Percentiles rank a stretch among this genome's conserved stretches.
phyloP scores from a whole-genome alignment of 495 filamentous ascomycete species.

The Aspergillus kassunensis region DNA sequence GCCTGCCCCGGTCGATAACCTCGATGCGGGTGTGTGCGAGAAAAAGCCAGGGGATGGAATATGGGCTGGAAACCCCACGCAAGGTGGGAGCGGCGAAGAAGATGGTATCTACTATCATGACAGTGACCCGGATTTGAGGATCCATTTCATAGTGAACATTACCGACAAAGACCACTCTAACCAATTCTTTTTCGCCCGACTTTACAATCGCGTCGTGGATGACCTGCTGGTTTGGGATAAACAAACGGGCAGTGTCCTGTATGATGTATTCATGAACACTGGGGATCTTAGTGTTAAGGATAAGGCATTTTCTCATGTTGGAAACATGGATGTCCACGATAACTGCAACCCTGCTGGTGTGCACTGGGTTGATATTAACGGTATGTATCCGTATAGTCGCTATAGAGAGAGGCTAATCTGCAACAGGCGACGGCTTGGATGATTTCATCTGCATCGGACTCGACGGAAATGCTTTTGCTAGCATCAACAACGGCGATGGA shows the following conservation, averaged over 20 bases:
- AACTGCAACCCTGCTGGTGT: constrained; percentile 4
- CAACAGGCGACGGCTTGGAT: constrained; percentile 12
- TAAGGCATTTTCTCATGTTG: neutral
- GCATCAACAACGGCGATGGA: constrained; percentile 2
- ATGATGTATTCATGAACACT: neutral
- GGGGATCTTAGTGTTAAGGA: neutral
- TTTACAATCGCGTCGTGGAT: neutral
- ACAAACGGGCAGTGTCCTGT: neutral
- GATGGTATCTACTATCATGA: constrained; percentile 11
- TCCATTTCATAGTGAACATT: neutral
- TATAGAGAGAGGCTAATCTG: neutral
- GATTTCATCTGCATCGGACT: constrained; percentile 18
- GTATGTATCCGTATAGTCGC: constrained; percentile 11
- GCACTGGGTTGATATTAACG: constrained; percentile 25
- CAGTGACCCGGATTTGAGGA: neutral
- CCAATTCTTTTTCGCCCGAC: neutral
- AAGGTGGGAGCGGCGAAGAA: constrained; percentile 3
- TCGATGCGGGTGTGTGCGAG: neutral
- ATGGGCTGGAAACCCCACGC: neutral
- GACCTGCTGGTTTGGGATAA: neutral
- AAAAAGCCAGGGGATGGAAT: neutral
- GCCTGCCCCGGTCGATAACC: neutral
- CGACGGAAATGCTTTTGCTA: constrained; percentile 4
- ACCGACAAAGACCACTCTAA: neutral
- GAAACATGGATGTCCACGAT: neutral